A percentile compares a stretch with the other conserved stretches of the same genome.
These are phyloP conservation scores for Oemleria cerasiformis DNA, from an alignment of 306 rosid genomes.

Conservation along the genomic window DNA sequence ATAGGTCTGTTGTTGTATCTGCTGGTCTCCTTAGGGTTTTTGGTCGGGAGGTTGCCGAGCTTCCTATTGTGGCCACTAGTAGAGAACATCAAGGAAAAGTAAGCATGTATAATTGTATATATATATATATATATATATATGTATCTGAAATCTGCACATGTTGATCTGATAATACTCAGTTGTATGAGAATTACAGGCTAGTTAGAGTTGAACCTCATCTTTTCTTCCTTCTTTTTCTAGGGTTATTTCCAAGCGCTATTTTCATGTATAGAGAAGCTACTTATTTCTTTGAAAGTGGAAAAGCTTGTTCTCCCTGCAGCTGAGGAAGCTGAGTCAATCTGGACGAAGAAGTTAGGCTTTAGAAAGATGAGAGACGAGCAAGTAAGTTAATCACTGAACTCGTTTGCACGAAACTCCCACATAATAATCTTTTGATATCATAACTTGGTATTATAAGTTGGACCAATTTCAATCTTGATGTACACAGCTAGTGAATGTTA, in stretches of 20 bases:
- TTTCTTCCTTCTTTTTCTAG: slow-evolving; percentile 32
- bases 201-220: not conserved
- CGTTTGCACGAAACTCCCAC: no score
- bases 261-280: slow-evolving; percentile 82
- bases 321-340: slow-evolving; percentile 93
- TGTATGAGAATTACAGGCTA: no score
- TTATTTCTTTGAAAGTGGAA: slow-evolving; percentile 75
- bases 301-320: slow-evolving; percentile 98
- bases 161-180: not conserved
- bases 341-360: slow-evolving; percentile 94
- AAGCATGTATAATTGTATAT: slow-evolving; percentile 13
- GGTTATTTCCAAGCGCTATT: slow-evolving; percentile 92
- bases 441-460: not conserved
- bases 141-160: not conserved
- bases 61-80: slow-evolving; percentile 95
- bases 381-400: slow-evolving; percentile 39
- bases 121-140: slow-evolving; percentile 4
- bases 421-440: not conserved
- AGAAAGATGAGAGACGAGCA: slow-evolving; percentile 84
- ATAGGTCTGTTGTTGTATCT: slow-evolving; percentile 86
- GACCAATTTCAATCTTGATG: not conserved
- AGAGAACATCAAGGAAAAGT: slow-evolving; percentile 97
- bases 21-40: slow-evolving; percentile 96
- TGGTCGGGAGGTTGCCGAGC: slow-evolving; percentile 91
- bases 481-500: not conserved